Base-by-base conservation (phyloP, 768 basidiomycete genomes). In the Trametes gibbosa region DNA sequence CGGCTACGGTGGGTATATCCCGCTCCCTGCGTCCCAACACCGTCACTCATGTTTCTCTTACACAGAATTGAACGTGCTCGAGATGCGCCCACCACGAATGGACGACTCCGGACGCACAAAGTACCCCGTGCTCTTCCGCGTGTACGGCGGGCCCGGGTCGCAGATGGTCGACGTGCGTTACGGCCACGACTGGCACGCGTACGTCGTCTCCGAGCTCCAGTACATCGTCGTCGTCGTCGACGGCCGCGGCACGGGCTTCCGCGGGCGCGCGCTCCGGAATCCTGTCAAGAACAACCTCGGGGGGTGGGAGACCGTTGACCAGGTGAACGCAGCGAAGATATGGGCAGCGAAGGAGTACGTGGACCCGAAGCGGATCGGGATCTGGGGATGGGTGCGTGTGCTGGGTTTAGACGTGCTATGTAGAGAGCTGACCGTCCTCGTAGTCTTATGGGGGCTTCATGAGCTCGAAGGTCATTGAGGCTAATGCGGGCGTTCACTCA, bases 401-500 rank as follows among this genome's bases (percentile, higher is more conserved):
- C 25, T n/a, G 75, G 13, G 5, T 49, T 9, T 54, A 34, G 34
- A 21, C 12, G 6, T 9, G 50, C 19, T 13, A 24, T 42, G 46
- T 32, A 21, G 32, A 41, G 39, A 4, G 48, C 47, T 60, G 23
- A 49, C n/a, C 14, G 13, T 5, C 13, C 9, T 3, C 17, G 27
- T 65, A 95, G 95, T 94, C 91, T 9, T 98, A 95, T 67, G 96
- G 96, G 10, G 96, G 97, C 0, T 99, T 93, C 74, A 92, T 98
- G 89, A 89, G 90, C 55, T 84, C 89, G 58, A 98, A 98, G 70
- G 85, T 96, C 4, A 83, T 91, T 13, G 97, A 99, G 75, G 89
- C 92, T 5, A 81, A 92, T 69, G 94, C 91, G 16, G 89, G 89
- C 5, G 83, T 98, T 14, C 94, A 98, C 74, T 87, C 89, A 3